Evolutionary conservation across 2,329 filamentous ascomycete species (phyloP).

Genomic region (Aspergillus pseudonomiae): DNA sequence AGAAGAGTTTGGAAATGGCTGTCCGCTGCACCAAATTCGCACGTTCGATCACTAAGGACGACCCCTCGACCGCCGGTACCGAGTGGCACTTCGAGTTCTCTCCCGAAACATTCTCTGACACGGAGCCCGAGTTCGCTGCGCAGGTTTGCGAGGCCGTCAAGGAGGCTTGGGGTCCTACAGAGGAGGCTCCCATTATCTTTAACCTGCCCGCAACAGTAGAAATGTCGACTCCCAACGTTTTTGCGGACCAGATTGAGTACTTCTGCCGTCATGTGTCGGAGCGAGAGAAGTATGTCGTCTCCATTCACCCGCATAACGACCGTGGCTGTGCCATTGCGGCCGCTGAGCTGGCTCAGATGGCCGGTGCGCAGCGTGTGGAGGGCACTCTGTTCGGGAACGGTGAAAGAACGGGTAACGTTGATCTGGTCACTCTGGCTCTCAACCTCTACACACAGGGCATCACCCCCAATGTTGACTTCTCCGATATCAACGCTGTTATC

Average conservation of each 20-base stretch:
- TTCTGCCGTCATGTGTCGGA: constrained; percentile 86
- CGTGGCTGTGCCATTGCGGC: constrained; percentile 87
- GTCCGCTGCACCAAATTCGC: constrained; percentile 85
- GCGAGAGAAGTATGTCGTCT: constrained; percentile 84
- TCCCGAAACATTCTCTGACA: constrained; percentile 78
- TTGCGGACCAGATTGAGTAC: constrained; percentile 94
- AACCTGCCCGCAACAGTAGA: constrained; percentile 97
- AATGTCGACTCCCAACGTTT: constrained; percentile 91
- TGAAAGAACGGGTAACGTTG: constrained; percentile 93
- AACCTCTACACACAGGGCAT: constrained; percentile 96
- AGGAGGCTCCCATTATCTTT: constrained; percentile 85
- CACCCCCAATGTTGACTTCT: constrained; percentile 84
- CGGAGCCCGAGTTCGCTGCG: constrained; percentile 78
- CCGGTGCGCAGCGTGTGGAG: constrained; percentile 90
- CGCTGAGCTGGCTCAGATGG: constrained; percentile 93
- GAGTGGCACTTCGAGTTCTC: constrained; percentile 58
- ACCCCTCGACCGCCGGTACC: constrained; percentile 58
- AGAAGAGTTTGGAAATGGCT: constrained; percentile 79
- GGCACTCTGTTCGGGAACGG: constrained; percentile 94
- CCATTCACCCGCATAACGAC: constrained; percentile 93
- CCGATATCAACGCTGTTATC: constrained; percentile 82
- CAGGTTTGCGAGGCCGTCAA: constrained; percentile 91
- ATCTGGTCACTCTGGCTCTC: constrained; percentile 86
- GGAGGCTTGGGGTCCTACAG: constrained; percentile 83
- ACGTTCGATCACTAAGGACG: constrained; percentile 84